Base-by-base conservation (phyloP, 768 basidiomycete genomes). In the Russula ochroleuca region DNA sequence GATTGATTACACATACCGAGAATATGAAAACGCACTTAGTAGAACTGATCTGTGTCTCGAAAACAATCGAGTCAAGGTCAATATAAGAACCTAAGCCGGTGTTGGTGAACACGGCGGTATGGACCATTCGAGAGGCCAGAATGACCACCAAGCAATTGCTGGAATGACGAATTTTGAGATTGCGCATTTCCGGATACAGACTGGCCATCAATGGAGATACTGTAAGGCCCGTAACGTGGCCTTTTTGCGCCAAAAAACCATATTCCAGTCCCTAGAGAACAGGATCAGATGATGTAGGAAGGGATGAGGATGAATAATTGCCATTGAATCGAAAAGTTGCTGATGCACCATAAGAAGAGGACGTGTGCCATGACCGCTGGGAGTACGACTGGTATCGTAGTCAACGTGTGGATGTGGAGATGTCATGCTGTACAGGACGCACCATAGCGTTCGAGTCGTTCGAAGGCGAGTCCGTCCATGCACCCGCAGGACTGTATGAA, bases 291-390 rank as follows among this genome's bases (percentile, higher is more conserved):
- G n/a, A 17, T 7, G 43, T 35, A 23, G 13, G 38, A 38, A 37
- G 11, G 5, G 25, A 23, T 6, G 11, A 43, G 21, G 31, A 45
- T 5, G 9, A 15, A 25, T 35, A 19, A 31, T 21, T 40, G 41
- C 84, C 83, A 68, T 78, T 78, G 71, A 85, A 85, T 14, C 73
- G 69, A 57, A 85, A 74, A 5, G 78, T 78, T 37, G 80, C 83
- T 5, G 78, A 76, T 28, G 85, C 83, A 66, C 79, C 81, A 61
- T 73, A 73, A 57, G 72, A 64, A 25, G 75, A 71, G 14, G 80
- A 79, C 7, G 73, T 71, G 64, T 84, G 83, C 62, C 78, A 77
- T 21, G 79, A 80, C 50, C 66, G 61, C 51, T 75, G 78, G 35
- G 76, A 77, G 70, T 84, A 83, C 19, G 74, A 73, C 79, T 81